Evolutionary conservation across 768 basidiomycete genomes (phyloP).

Genomic region (Russula compacta): DNA sequence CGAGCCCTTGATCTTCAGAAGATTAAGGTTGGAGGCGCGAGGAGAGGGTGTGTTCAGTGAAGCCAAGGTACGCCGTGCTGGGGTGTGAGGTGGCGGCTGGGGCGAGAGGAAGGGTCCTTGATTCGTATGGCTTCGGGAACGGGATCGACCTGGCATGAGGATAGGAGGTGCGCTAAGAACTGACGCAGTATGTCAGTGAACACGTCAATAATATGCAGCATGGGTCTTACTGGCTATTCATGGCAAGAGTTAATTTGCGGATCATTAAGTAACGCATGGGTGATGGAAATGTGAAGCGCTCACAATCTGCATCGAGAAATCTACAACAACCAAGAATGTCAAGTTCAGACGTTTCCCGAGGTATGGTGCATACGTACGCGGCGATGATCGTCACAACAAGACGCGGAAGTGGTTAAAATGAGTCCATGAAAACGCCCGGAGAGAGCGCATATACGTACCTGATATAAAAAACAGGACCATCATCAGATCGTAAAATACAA

Average conservation of each 20-base stretch:
- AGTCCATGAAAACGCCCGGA: neutral
- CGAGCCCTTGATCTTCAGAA: slow-evolving; percentile 59
- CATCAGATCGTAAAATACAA: slow-evolving; percentile 33
- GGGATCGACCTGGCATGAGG: slow-evolving; percentile 22
- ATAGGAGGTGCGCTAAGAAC: slow-evolving; percentile 20
- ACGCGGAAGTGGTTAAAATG: neutral
- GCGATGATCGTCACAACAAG: neutral
- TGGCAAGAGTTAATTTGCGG: slow-evolving; percentile 20
- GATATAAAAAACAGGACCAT: slow-evolving; percentile 17
- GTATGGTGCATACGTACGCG: slow-evolving; percentile 3
- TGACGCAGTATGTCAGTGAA: slow-evolving; percentile 2
- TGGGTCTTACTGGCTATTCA: slow-evolving; percentile 12
- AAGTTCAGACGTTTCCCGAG: neutral
- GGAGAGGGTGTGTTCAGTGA: slow-evolving; percentile 57
- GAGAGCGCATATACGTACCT: slow-evolving; percentile 34
- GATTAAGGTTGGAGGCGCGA: slow-evolving; percentile 43
- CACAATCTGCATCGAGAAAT: slow-evolving; percentile 14
- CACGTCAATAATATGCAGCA: neutral
- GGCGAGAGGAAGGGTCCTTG: slow-evolving; percentile 24
- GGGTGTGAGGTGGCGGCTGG: slow-evolving; percentile 25
- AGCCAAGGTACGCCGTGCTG: slow-evolving; percentile 31
- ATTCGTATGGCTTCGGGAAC: slow-evolving; percentile 23
- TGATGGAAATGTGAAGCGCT: slow-evolving; percentile 21
- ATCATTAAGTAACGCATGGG: slow-evolving; percentile 31
- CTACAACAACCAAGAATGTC: neutral